These are phyloP conservation scores for Lepidium didymum DNA, from an alignment of 345 rosid species.

Conservation along the genomic window DNA sequence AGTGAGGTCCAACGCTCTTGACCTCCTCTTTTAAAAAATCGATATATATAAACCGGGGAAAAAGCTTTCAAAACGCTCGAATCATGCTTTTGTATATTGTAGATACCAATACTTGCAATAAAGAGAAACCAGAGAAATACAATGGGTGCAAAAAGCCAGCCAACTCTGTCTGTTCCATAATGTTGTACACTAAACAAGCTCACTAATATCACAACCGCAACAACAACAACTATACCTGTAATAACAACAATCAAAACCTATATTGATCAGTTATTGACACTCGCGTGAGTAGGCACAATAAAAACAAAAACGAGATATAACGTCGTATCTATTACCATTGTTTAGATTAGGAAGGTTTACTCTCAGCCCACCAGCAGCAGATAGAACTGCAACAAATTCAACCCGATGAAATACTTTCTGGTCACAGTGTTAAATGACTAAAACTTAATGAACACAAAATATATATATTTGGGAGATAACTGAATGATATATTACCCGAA, in stretches of 20 bases:
- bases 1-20: slow-evolving; percentile 77
- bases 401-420: background rate
- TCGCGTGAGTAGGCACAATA: background rate
- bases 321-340: slow-evolving; percentile 37
- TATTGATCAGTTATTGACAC: background rate
- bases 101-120: slow-evolving; percentile 73
- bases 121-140: slow-evolving; percentile 87
- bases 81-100: slow-evolving; percentile 73
- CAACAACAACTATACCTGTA: slow-evolving; percentile 66
- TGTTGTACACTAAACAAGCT: slow-evolving; percentile 85
- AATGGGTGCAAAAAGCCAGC: slow-evolving; percentile 95
- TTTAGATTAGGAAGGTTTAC: slow-evolving; percentile 54
- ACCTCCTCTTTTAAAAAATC: slow-evolving; percentile 67
- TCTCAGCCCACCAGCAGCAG: slow-evolving; percentile 94
- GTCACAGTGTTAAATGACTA: background rate
- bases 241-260: slow-evolving; percentile 15
- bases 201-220: slow-evolving; percentile 78
- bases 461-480: background rate
- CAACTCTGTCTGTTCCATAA: slow-evolving; percentile 78
- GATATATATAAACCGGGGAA: slow-evolving; percentile 69
- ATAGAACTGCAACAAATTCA: slow-evolving; percentile 51
- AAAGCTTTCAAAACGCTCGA: slow-evolving; percentile 72
- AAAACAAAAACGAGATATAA: background rate
- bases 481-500: slow-evolving; percentile 47
- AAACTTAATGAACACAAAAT: background rate